Percentiles rank a stretch among this genome's conserved stretches.
Conservation (phyloP, 202 grass and related monocot species). For the Eragrostis tef region DNA sequence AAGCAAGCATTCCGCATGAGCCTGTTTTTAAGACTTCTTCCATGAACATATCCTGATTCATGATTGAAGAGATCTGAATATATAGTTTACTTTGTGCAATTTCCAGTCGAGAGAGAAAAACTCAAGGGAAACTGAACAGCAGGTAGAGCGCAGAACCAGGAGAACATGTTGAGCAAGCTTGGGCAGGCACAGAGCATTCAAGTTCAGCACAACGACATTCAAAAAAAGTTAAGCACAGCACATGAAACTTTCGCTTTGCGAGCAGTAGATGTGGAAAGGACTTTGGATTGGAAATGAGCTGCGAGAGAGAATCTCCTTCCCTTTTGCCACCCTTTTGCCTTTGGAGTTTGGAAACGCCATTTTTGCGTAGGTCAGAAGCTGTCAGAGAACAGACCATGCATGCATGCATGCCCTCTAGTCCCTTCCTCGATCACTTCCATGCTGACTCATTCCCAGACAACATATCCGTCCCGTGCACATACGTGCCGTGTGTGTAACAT, state of each 20-base stretch:
- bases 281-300: conserved; percentile 35
- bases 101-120: no score
- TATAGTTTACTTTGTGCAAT: no score
- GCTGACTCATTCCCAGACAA: no score
- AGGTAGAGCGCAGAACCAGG: no score
- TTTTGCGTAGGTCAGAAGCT: conserved; percentile 47
- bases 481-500: neutral
- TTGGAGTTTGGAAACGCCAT: conserved; percentile 23
- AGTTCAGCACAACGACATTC: neutral
- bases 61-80: neutral
- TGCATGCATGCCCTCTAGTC: neutral
- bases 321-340: no score
- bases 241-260: conserved; percentile 20
- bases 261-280: conserved; percentile 34
- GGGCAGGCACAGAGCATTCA: no score
- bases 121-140: neutral
- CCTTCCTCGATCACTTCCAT: neutral
- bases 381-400: neutral
- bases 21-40: neutral
- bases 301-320: neutral
- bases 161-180: no score
- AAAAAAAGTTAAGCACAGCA: neutral
- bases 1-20: no score
- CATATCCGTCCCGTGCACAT: neutral
- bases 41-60: neutral